These are phyloP conservation scores for Backusella liffmaniae DNA, from an alignment of 192 early-diverging fungal species.

Conservation along the genomic window DNA sequence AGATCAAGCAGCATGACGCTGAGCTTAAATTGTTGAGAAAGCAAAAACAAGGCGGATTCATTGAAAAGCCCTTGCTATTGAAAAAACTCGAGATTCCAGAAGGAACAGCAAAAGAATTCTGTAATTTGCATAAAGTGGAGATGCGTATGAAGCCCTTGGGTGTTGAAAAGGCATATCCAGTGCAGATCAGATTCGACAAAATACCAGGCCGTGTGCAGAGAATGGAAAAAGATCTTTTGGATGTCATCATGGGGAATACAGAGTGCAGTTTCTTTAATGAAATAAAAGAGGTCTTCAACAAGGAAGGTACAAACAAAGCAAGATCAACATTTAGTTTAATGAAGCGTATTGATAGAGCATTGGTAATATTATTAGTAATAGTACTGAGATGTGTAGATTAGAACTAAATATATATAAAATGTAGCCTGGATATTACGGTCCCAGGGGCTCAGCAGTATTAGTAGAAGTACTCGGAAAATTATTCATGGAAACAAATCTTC, in stretches of 20 bases:
- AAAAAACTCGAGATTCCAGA: constrained; percentile 1
- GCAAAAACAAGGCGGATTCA: background rate
- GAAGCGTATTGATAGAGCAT: constrained; percentile 37
- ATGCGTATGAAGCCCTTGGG: constrained; percentile 39
- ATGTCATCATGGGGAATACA: constrained; percentile 29
- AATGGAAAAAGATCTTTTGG: constrained; percentile 32
- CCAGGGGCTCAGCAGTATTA: constrained; percentile 42
- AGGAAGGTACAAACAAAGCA: constrained; percentile 38
- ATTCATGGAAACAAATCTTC: constrained; percentile 40
- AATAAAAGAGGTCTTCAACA: constrained; percentile 29
- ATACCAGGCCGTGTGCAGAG: constrained; percentile 29
- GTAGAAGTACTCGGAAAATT: constrained; percentile 30
- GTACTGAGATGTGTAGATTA: background rate
- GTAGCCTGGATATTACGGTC: constrained; percentile 59
- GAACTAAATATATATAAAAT: background rate
- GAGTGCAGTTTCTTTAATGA: constrained; percentile 34
- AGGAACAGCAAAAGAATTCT: constrained; percentile 30
- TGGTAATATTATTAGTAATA: constrained; percentile 30
- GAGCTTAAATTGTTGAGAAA: background rate
- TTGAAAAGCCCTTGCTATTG: background rate
- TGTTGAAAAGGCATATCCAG: constrained; percentile 36
- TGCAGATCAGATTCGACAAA: constrained; percentile 35
- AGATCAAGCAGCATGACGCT: background rate
- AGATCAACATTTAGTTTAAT: constrained; percentile 38
- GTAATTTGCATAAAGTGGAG: constrained; percentile 44